These are phyloP conservation scores for Arctostaphylos glauca DNA, from an alignment of 148 eudicot genomes.

Conservation along the genomic window DNA sequence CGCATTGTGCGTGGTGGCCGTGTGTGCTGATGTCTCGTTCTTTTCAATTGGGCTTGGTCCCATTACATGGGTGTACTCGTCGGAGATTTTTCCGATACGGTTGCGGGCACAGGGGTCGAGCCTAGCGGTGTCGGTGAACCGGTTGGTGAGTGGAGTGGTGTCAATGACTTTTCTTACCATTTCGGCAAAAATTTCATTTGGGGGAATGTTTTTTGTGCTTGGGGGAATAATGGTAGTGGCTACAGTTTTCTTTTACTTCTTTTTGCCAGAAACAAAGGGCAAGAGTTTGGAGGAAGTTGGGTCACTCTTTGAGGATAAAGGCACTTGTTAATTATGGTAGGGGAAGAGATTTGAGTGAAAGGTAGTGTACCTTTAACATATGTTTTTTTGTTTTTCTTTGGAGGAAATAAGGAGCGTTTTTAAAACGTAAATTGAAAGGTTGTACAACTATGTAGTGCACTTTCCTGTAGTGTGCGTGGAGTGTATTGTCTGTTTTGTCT, in stretches of 20 bases:
- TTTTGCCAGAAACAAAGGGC: conserved; percentile 81
- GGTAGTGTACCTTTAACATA: background rate
- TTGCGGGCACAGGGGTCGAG: conserved; percentile 83
- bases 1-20: conserved; percentile 55
- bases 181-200: conserved; percentile 33
- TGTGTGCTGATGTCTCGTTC: conserved; percentile 80
- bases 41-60: conserved; percentile 96
- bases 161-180: conserved; percentile 74
- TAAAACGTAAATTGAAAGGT: too few relatives aligned
- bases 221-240: conserved; percentile 63
- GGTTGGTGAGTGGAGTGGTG: conserved; percentile 77
- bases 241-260: conserved; percentile 57
- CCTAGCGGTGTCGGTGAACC: conserved; percentile 74
- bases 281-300: conserved; percentile 75
- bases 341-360: conserved; percentile 22
- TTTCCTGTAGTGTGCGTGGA: too few relatives aligned
- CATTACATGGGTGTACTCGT: conserved; percentile 93
- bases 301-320: conserved; percentile 45
- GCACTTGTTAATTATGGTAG: conserved; percentile 9
- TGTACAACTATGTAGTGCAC: too few relatives aligned
- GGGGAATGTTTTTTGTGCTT: conserved; percentile 70
- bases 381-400: background rate
- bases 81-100: conserved; percentile 84
- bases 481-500: too few relatives aligned
- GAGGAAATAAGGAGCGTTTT: too few relatives aligned